Conservation (phyloP, 371 early-diverging fungal species). For the Basidiobolus meristosporus region DNA sequence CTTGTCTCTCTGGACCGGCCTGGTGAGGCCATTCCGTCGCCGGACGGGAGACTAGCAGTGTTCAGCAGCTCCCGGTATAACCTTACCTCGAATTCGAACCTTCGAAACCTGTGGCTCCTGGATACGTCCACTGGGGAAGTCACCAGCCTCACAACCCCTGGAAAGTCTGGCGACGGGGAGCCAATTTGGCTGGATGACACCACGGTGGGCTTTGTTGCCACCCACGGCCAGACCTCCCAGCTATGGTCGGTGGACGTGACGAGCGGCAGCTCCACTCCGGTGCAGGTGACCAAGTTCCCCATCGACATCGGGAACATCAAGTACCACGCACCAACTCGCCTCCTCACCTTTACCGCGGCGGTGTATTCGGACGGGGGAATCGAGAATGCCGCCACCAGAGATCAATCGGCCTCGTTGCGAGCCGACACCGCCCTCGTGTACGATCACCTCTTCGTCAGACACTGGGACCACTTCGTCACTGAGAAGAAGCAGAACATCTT, state of each 20-base stretch:
- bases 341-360: conserved; percentile 27
- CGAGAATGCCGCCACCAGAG: conserved; percentile 18
- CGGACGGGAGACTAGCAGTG: no score
- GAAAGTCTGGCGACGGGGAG: conserved; percentile 3
- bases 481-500: conserved; percentile 20
- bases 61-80: no score
- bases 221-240: not conserved
- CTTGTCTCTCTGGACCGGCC: no score
- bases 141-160: not conserved
- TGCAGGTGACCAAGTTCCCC: conserved; percentile 24
- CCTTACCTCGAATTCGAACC: no score
- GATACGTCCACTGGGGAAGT: conserved; percentile 8
- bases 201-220: not conserved
- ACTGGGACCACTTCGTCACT: conserved; percentile 38
- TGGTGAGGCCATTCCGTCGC: no score
- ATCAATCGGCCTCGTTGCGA: conserved; percentile 5
- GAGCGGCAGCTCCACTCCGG: conserved; percentile 10
- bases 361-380: conserved; percentile 23
- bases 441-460: conserved; percentile 46
- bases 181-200: conserved; percentile 4
- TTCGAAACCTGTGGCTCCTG: conserved; percentile 21
- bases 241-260: not conserved
- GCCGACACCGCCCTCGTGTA: conserved; percentile 24
- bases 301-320: conserved; percentile 18
- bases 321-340: conserved; percentile 12